phyloP scores from a whole-genome alignment of 345 rosid species.

The Pugionium dolabratum region DNA sequence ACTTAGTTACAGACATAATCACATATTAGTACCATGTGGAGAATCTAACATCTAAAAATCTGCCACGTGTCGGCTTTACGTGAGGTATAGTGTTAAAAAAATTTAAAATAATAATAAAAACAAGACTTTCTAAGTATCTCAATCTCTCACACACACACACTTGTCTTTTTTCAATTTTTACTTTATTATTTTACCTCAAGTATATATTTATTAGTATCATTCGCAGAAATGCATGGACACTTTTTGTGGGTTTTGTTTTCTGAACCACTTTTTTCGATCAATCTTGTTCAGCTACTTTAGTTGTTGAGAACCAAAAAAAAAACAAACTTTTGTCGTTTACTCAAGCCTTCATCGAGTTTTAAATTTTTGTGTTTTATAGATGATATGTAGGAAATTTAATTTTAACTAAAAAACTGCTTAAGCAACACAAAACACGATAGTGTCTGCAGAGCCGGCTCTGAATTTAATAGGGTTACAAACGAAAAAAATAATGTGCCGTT shows the following conservation, averaged over 20 bases:
- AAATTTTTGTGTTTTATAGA: no score
- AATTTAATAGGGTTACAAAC: no score
- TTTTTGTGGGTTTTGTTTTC: slow-evolving; percentile 2
- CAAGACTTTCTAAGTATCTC: slow-evolving; percentile 33
- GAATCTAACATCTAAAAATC: slow-evolving; percentile 21
- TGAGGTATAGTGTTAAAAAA: slow-evolving; percentile 3
- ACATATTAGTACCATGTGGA: not conserved
- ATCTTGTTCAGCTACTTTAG: no score
- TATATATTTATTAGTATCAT: not conserved
- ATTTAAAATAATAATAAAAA: slow-evolving; percentile 12
- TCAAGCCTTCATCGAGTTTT: no score
- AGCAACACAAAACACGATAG: no score
- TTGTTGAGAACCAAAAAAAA: no score
- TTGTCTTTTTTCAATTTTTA: not conserved
- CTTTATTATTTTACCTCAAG: slow-evolving; percentile 7
- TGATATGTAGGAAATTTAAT: no score
- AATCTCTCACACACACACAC: not conserved
- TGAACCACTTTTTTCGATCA: slow-evolving; percentile 21
- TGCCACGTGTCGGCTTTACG: slow-evolving; percentile 14
- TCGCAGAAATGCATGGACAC: slow-evolving; percentile 15
- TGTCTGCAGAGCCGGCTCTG: no score
- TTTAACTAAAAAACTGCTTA: no score
- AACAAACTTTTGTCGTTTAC: no score
- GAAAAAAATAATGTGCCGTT: no score
- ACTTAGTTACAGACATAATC: not conserved